Conservation (phyloP, 2,329 filamentous ascomycete genomes). For the Sclerotinia subarctica region DNA sequence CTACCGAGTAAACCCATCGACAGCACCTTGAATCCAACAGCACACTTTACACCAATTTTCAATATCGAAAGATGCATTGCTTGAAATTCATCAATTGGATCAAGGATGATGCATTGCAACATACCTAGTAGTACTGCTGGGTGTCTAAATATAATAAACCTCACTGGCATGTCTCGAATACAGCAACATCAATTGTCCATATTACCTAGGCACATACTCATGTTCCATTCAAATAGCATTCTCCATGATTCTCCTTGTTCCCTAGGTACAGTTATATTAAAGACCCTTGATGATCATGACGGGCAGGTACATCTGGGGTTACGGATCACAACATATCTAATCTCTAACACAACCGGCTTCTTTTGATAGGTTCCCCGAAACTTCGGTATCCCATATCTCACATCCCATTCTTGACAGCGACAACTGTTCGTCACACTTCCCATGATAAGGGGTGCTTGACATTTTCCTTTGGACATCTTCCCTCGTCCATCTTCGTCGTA, state of each 20-base stretch:
- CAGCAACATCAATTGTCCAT: not conserved
- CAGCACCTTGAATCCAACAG: not conserved
- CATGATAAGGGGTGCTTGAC: not conserved
- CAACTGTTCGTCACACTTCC: not conserved
- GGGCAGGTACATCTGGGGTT: constrained; percentile 15
- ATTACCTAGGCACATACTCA: not conserved
- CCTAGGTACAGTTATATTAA: not conserved
- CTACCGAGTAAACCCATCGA: not conserved
- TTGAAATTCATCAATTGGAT: not conserved
- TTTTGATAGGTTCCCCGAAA: constrained; percentile 11
- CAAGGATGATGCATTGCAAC: not conserved
- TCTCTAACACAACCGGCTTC: not conserved
- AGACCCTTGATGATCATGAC: constrained; percentile 16
- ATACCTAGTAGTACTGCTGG: not conserved
- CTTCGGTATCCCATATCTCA: not conserved
- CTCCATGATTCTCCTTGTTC: not conserved
- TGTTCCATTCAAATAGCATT: not conserved
- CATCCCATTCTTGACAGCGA: constrained; percentile 5
- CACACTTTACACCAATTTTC: not conserved
- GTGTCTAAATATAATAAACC: not conserved
- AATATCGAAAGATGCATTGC: not conserved
- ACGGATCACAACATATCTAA: constrained; percentile 11
- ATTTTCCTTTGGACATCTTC: not conserved
- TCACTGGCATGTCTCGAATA: constrained; percentile 1
- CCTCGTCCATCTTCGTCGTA: not conserved